phyloP scores from a whole-genome alignment of 192 early-diverging fungal species.

The Coemansia sp. region DNA sequence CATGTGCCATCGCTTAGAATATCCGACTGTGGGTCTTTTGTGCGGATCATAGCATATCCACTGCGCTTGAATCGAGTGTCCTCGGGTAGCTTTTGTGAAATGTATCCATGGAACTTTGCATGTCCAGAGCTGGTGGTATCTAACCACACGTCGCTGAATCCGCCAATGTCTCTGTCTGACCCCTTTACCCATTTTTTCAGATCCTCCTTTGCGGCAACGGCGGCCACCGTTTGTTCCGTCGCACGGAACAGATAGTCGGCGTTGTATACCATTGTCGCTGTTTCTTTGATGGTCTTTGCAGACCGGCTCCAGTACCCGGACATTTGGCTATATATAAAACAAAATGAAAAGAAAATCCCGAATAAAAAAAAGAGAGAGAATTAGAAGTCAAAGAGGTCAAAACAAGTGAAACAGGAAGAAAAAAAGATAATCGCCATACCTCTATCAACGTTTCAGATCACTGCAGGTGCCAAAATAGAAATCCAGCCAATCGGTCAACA shows the following conservation, averaged over 20 bases:
- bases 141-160: constrained; percentile 72
- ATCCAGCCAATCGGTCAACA: no score
- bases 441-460: no score
- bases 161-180: constrained; percentile 91
- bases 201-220: constrained; percentile 62
- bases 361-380: neutral
- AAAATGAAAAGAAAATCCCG: neutral
- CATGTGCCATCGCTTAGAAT: constrained; percentile 76
- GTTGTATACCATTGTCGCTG: constrained; percentile 26
- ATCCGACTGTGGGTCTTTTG: constrained; percentile 67
- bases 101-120: constrained; percentile 73
- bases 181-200: constrained; percentile 79
- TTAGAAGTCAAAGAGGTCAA: neutral
- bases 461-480: no score
- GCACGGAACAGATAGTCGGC: constrained; percentile 62
- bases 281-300: constrained; percentile 24
- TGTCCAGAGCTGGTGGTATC: constrained; percentile 69
- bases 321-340: constrained; percentile 4
- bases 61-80: constrained; percentile 70
- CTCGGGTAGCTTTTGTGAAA: constrained; percentile 77
- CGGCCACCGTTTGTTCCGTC: constrained; percentile 69
- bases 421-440: no score
- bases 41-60: constrained; percentile 91
- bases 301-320: constrained; percentile 41
- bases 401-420: neutral